A percentile compares a stretch with the other conserved stretches of the same genome.
Evolutionary conservation across 116 monocot species (phyloP).

Genomic region (Posidonia oceanica): DNA sequence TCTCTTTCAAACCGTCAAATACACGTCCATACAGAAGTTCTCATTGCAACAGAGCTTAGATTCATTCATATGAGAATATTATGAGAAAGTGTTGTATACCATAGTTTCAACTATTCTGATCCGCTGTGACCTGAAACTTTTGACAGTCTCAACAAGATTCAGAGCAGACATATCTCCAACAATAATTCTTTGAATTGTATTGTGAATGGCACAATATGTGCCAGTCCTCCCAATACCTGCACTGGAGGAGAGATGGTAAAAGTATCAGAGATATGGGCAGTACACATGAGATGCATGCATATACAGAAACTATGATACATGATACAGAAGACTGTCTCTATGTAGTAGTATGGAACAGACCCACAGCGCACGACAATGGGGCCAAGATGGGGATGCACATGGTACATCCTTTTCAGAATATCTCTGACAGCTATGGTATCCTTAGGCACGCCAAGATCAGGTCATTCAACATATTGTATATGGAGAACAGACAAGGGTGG

Average conservation of each 20-base stretch:
- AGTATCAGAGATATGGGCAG: conserved; percentile 8
- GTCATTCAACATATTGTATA: conserved; percentile 83
- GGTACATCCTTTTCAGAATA: conserved; percentile 66
- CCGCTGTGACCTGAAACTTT: conserved; percentile 78
- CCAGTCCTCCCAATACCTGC: conserved; percentile 95
- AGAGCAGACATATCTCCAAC: conserved; percentile 71
- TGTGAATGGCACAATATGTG: conserved; percentile 77
- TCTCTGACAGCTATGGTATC: conserved; percentile 62
- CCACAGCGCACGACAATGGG: conserved; percentile 95
- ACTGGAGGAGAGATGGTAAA: conserved; percentile 24
- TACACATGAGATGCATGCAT: no score
- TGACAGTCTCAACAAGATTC: conserved; percentile 68
- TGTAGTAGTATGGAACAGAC: conserved; percentile 14
- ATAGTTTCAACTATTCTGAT: conserved; percentile 90
- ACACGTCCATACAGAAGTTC: no score
- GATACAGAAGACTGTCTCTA: background rate
- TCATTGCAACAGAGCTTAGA: no score
- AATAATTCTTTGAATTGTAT: conserved; percentile 82
- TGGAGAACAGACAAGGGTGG: conserved; percentile 67
- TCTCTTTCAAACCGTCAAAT: background rate
- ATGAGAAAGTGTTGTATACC: conserved; percentile 23
- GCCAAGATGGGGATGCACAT: conserved; percentile 48
- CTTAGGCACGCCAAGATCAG: conserved; percentile 78
- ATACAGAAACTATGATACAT: background rate
- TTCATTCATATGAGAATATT: no score